Percentiles rank a stretch among this genome's conserved stretches.
phyloP scores from a whole-genome alignment of 1,284 basidiomycete genomes.

The Apiotrichum porosum region DNA sequence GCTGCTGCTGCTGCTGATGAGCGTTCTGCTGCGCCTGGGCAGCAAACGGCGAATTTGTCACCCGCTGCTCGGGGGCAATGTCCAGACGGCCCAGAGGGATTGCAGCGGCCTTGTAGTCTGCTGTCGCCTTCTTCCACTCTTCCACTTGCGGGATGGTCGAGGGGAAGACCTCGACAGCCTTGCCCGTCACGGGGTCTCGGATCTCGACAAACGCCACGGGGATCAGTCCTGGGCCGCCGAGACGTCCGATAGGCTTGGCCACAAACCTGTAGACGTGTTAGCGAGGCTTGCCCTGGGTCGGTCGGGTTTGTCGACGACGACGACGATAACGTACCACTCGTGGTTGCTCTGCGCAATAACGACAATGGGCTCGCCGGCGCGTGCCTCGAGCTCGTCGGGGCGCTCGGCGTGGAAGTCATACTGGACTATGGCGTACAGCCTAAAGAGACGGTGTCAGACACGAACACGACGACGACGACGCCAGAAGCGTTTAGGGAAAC shows the following conservation, averaged over 20 bases:
- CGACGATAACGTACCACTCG: slow-evolving; percentile 50
- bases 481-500: background rate
- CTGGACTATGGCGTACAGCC: slow-evolving; percentile 81
- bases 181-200: slow-evolving; percentile 80
- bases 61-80: slow-evolving; percentile 50
- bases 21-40: slow-evolving; percentile 1
- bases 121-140: slow-evolving; percentile 95
- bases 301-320: too few relatives aligned
- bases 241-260: slow-evolving; percentile 83
- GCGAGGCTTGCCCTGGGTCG: too few relatives aligned
- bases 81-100: slow-evolving; percentile 91
- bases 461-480: background rate
- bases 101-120: slow-evolving; percentile 91
- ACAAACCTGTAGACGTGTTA: slow-evolving; percentile 56
- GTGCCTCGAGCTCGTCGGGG: slow-evolving; percentile 92
- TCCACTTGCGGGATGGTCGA: slow-evolving; percentile 85
- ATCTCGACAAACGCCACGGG: slow-evolving; percentile 96
- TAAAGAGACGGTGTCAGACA: slow-evolving; percentile 11
- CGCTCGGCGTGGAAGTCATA: slow-evolving; percentile 95
- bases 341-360: slow-evolving; percentile 51
- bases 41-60: slow-evolving; percentile 40
- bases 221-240: slow-evolving; percentile 93
- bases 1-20: background rate
- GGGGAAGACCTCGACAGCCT: slow-evolving; percentile 63
- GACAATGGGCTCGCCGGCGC: slow-evolving; percentile 89